These are phyloP conservation scores for Medicago lupulina DNA, from an alignment of 306 rosid species.

Conservation along the genomic window DNA sequence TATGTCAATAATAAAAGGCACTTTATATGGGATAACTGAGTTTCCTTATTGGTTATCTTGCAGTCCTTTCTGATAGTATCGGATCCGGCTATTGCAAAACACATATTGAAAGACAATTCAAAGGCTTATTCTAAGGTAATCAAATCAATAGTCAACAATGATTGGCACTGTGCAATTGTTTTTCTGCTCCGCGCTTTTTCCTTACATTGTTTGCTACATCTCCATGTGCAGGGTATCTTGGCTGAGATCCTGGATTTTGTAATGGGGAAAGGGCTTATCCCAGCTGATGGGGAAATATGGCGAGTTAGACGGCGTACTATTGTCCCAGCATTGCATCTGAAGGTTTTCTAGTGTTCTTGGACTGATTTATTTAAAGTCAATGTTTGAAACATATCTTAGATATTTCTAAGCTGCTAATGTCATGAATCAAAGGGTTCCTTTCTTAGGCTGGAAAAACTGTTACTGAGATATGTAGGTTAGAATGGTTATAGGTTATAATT, in stretches of 20 bases:
- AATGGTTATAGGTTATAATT: neutral
- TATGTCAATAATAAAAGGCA: neutral
- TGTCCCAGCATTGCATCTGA: constrained; percentile 90
- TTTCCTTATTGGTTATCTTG: constrained; percentile 44
- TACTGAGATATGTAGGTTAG: neutral
- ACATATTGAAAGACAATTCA: constrained; percentile 83
- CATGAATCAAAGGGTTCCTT: constrained; percentile 14
- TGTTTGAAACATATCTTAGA: constrained; percentile 31
- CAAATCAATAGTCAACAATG: constrained; percentile 21
- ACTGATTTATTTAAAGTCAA: constrained; percentile 29
- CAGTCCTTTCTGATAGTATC: constrained; percentile 96
- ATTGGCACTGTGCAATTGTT: neutral
- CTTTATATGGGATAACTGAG: constrained; percentile 29
- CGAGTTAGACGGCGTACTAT: constrained; percentile 83
- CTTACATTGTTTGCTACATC: constrained; percentile 19
- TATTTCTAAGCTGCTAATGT: constrained; percentile 22
- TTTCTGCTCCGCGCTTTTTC: constrained; percentile 23
- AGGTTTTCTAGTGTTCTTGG: constrained; percentile 58
- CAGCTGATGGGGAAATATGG: constrained; percentile 99
- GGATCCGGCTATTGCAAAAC: constrained; percentile 92
- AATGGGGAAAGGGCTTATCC: constrained; percentile 98
- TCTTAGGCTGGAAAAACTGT: constrained; percentile 23
- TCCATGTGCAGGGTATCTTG: constrained; percentile 82
- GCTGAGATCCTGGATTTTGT: constrained; percentile 97
- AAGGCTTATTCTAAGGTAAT: constrained; percentile 95